Percentiles rank a stretch among this genome's conserved stretches.
Evolutionary conservation across 2,329 filamentous ascomycete species (phyloP).

Genomic region (Cytospora schulzeri): DNA sequence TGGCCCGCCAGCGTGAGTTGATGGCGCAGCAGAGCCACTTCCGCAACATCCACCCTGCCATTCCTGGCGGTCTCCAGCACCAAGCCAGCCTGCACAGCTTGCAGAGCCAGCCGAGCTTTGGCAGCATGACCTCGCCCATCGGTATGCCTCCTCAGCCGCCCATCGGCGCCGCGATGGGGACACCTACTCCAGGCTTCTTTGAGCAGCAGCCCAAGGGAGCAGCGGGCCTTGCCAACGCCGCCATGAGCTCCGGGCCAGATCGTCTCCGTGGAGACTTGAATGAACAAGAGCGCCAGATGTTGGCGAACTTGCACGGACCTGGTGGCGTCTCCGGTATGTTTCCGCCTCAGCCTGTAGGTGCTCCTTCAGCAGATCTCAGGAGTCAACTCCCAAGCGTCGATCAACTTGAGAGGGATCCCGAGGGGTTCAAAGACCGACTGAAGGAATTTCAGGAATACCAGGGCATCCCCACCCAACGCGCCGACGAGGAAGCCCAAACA

Average conservation of each 20-base stretch:
- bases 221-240: constrained; percentile 43
- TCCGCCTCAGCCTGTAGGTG: constrained; percentile 43
- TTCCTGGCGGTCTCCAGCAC: constrained; percentile 69
- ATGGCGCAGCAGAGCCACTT: constrained; percentile 83
- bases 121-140: constrained; percentile 87
- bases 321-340: constrained; percentile 38
- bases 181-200: constrained; percentile 69
- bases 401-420: constrained; percentile 55
- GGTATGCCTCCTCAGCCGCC: constrained; percentile 58
- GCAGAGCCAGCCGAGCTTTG: constrained; percentile 95
- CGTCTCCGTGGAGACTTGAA: constrained; percentile 69
- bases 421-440: constrained; percentile 71
- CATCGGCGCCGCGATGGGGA: constrained; percentile 53
- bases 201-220: constrained; percentile 53
- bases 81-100: constrained; percentile 94
- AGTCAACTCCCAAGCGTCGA: constrained; percentile 52
- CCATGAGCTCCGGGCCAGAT: constrained; percentile 51
- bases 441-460: constrained; percentile 81
- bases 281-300: constrained; percentile 54
- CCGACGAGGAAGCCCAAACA: constrained; percentile 48
- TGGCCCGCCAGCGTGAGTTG: constrained; percentile 94
- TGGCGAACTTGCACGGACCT: constrained; percentile 45
- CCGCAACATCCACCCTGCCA: constrained; percentile 65
- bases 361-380: constrained; percentile 40
- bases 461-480: constrained; percentile 52